Evolutionary conservation across 2,329 filamentous ascomycete genomes (phyloP).

Genomic region (Ophiostoma fasciatum): DNA sequence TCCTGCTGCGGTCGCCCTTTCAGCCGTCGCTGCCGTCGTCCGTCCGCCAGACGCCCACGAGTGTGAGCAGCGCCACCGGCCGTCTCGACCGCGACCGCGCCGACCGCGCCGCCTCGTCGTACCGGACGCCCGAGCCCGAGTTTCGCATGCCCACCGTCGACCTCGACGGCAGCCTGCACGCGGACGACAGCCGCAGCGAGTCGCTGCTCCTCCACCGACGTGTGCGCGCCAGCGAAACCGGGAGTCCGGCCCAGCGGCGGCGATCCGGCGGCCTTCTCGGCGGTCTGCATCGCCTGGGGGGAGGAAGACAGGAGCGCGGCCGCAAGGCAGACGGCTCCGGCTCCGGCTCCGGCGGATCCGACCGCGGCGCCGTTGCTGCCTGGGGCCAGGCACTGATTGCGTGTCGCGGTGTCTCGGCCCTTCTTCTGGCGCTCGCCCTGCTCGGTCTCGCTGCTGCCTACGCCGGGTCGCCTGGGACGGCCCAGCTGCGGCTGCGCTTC

Average conservation of each 20-base stretch:
- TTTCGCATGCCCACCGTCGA: slow-evolving; percentile 38
- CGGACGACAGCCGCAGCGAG: background rate
- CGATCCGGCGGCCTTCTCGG: background rate
- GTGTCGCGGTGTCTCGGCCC: background rate
- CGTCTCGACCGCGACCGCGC: background rate
- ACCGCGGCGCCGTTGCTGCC: slow-evolving; percentile 3
- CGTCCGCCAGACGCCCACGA: slow-evolving; percentile 17
- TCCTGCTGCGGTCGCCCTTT: slow-evolving; percentile 40
- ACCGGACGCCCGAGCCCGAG: slow-evolving; percentile 32
- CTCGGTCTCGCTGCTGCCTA: slow-evolving; percentile 4
- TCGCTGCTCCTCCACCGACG: too few relatives aligned
- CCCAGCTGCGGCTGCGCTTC: background rate
- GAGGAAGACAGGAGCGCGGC: too few relatives aligned
- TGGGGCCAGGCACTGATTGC: background rate
- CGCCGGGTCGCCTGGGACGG: background rate
- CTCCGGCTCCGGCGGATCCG: too few relatives aligned
- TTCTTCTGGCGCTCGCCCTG: background rate
- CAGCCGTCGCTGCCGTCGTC: slow-evolving; percentile 33
- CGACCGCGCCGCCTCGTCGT: too few relatives aligned
- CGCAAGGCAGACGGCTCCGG: too few relatives aligned
- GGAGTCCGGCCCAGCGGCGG: slow-evolving; percentile 8
- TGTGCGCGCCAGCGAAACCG: slow-evolving; percentile 4
- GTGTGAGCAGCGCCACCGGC: slow-evolving; percentile 8
- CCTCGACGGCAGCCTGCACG: slow-evolving; percentile 18
- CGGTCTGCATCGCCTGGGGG: background rate